These are phyloP conservation scores for Termitomyces sp. DNA, from an alignment of 768 basidiomycete genomes.

Conservation along the genomic window DNA sequence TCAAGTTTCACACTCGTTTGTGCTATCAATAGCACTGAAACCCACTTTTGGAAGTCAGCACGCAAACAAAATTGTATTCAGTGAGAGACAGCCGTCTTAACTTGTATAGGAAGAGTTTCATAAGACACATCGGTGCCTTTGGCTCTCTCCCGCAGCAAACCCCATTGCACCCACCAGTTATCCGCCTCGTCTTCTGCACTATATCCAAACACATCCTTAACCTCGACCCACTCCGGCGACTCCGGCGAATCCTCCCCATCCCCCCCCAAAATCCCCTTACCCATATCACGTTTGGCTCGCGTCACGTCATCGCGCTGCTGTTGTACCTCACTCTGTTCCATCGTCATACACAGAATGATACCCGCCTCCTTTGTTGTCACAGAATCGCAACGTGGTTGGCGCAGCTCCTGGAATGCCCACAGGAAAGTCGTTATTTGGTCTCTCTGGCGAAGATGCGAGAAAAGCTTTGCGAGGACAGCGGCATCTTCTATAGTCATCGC, in stretches of 20 bases:
- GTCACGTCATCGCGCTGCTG: constrained; percentile 39
- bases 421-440: constrained; percentile 52
- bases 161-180: constrained; percentile 60
- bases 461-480: constrained; percentile 55
- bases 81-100: constrained; percentile 3
- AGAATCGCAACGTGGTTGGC: constrained; percentile 42
- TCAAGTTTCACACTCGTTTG: background rate
- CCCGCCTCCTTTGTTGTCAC: constrained; percentile 40
- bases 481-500: constrained; percentile 58
- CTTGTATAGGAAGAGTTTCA: constrained; percentile 2
- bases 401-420: constrained; percentile 53
- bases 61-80: background rate
- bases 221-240: constrained; percentile 39
- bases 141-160: constrained; percentile 39
- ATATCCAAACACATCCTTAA: constrained; percentile 48
- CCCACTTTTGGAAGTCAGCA: background rate
- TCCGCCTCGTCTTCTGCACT: constrained; percentile 58
- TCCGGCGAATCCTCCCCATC: constrained; percentile 8
- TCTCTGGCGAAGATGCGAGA: constrained; percentile 44
- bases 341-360: constrained; percentile 40
- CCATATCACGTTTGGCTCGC: constrained; percentile 27
- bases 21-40: no score
- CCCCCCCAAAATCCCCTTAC: constrained; percentile 16
- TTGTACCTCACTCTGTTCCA: constrained; percentile 40
- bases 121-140: constrained; percentile 14